A percentile compares a stretch with the other conserved stretches of the same genome.
Conservation (phyloP, 202 grass and related monocot species). For the Zoysia matrella region DNA sequence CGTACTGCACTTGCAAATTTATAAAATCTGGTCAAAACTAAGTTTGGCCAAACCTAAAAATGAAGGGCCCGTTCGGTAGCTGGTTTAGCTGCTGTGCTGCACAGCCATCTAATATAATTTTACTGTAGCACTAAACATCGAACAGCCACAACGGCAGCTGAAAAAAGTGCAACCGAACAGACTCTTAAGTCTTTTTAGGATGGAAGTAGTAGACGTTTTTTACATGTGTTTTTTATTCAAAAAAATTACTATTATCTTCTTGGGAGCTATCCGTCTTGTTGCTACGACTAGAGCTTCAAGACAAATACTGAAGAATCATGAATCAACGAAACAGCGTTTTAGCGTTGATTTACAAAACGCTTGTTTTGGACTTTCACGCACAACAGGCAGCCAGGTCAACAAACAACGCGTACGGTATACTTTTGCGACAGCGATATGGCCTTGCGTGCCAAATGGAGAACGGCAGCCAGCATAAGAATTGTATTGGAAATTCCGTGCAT, state of each 20-base stretch:
- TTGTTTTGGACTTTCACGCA: not conserved
- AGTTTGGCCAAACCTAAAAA: too few relatives aligned
- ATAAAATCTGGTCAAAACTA: too few relatives aligned
- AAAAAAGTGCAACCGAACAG: too few relatives aligned
- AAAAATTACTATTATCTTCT: not conserved
- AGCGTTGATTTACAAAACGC: not conserved
- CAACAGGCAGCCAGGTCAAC: not conserved
- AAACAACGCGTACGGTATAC: slow-evolving; percentile 15
- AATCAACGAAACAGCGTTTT: not conserved
- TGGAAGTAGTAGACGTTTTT: too few relatives aligned
- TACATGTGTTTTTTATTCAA: too few relatives aligned
- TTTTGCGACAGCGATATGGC: not conserved
- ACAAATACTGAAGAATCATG: not conserved
- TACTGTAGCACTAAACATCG: too few relatives aligned
- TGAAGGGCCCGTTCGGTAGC: too few relatives aligned
- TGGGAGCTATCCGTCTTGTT: not conserved
- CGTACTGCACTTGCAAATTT: too few relatives aligned
- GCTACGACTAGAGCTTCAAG: not conserved
- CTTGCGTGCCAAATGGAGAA: slow-evolving; percentile 37
- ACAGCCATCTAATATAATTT: too few relatives aligned
- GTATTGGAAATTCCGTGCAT: slow-evolving; percentile 30
- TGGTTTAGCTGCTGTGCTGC: too few relatives aligned
- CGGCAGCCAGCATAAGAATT: not conserved
- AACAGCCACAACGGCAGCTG: too few relatives aligned
- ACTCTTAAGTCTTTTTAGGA: too few relatives aligned